A percentile compares a stretch with the other conserved stretches of the same genome.
Conservation (phyloP, 768 basidiomycete species). For the Termitomyces sp. region DNA sequence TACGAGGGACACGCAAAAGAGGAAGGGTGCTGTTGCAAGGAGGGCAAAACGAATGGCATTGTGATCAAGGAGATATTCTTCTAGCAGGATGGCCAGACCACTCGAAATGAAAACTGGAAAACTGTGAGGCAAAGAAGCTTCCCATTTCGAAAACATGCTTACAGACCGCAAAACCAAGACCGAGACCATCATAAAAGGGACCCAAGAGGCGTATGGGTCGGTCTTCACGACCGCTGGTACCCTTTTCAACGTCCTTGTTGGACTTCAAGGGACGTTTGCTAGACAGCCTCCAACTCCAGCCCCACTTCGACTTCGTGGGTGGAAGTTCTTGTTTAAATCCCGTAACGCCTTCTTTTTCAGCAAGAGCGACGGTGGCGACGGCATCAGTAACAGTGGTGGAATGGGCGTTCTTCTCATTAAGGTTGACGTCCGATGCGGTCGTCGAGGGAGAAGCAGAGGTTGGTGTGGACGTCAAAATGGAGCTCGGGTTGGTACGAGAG, state of each 20-base stretch:
- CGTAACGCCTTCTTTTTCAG: constrained; percentile 27
- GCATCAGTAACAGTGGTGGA: constrained; percentile 28
- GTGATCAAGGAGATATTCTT: constrained; percentile 69
- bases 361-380: constrained; percentile 28
- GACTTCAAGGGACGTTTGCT: constrained; percentile 29
- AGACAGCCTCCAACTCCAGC: constrained; percentile 49
- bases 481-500: constrained; percentile 36
- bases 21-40: constrained; percentile 60
- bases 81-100: constrained; percentile 55
- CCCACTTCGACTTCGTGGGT: constrained; percentile 36
- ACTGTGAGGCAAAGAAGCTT: constrained; percentile 2
- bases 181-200: constrained; percentile 71
- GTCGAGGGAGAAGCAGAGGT: constrained; percentile 43
- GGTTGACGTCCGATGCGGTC: constrained; percentile 50
- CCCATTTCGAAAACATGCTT: constrained; percentile 20
- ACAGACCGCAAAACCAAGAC: constrained; percentile 66
- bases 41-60: constrained; percentile 63
- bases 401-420: constrained; percentile 45
- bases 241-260: constrained; percentile 51
- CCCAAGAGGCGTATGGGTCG: constrained; percentile 63
- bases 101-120: constrained; percentile 63
- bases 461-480: constrained; percentile 35
- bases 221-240: constrained; percentile 27
- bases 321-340: constrained; percentile 15
- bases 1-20: constrained; percentile 75